phyloP scores from a whole-genome alignment of 2,329 filamentous ascomycete genomes.

The Botrytis squamosa region DNA sequence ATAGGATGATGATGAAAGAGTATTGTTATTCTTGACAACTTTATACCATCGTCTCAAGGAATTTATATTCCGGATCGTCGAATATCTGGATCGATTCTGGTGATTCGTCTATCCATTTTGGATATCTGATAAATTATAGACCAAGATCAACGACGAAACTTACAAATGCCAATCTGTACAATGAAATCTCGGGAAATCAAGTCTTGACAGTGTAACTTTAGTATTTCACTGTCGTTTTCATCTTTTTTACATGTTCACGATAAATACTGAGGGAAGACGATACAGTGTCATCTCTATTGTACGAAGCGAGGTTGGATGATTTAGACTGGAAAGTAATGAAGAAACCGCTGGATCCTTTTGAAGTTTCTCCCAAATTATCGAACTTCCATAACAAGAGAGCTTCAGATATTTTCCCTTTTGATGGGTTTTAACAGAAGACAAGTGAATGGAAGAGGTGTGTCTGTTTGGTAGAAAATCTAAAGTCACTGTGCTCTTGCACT shows the following conservation, averaged over 20 bases:
- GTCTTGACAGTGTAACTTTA: rapidly evolving
- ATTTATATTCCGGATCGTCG: no score
- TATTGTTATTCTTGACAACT: no score
- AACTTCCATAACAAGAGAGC: background rate
- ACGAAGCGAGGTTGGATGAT: background rate
- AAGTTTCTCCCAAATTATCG: background rate
- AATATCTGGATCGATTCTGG: no score
- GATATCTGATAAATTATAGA: no score
- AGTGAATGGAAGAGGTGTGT: background rate
- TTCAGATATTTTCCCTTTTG: no score
- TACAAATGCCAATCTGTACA: no score
- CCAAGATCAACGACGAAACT: no score
- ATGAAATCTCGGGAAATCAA: background rate
- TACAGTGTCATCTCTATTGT: background rate
- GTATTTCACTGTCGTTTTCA: background rate
- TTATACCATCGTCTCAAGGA: no score
- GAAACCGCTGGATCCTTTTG: background rate
- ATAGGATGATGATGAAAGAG: background rate
- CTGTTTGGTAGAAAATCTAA: background rate
- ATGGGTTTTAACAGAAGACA: background rate
- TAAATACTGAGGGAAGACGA: background rate
- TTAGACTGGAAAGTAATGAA: rapidly evolving
- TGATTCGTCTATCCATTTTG: no score
- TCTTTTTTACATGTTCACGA: no score
- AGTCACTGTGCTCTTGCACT: background rate